Evolutionary conservation across 1,284 basidiomycete genomes (phyloP).

Genomic region (Tylopilus orsonianus): DNA sequence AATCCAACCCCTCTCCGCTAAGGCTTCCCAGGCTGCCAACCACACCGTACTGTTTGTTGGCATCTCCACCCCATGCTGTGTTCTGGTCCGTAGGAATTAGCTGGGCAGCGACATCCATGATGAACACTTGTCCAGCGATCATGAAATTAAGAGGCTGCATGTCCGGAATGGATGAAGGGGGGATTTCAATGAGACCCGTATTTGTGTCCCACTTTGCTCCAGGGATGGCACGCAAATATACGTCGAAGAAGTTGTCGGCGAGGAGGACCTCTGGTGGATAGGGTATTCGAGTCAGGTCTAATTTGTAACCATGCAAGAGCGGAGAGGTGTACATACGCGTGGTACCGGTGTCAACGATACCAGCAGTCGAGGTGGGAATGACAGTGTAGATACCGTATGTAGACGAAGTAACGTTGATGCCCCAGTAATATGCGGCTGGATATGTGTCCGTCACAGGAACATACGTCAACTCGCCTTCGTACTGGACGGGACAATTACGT

Average conservation of each 20-base stretch:
- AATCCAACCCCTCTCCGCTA: slow-evolving; percentile 24
- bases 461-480: slow-evolving; percentile 19
- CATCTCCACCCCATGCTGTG: slow-evolving; percentile 12
- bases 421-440: slow-evolving; percentile 25
- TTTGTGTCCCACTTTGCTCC: slow-evolving; percentile 14
- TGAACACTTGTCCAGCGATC: slow-evolving; percentile 16
- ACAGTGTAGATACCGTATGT: slow-evolving; percentile 17
- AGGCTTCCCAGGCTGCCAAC: slow-evolving; percentile 6
- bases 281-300: background rate
- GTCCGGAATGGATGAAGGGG: slow-evolving; percentile 7
- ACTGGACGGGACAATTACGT: slow-evolving; percentile 8
- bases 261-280: slow-evolving; percentile 20
- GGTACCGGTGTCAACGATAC: slow-evolving; percentile 21
- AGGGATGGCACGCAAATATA: slow-evolving; percentile 23
- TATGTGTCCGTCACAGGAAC: slow-evolving; percentile 23
- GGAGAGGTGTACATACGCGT: slow-evolving; percentile 19
- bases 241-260: slow-evolving; percentile 20
- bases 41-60: slow-evolving; percentile 22
- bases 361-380: slow-evolving; percentile 21
- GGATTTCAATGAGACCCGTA: slow-evolving; percentile 24
- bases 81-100: slow-evolving; percentile 26
- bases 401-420: slow-evolving; percentile 22
- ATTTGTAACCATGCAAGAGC: no score
- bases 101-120: slow-evolving; percentile 26
- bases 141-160: slow-evolving; percentile 26